Conservation (phyloP, 345 rosid genomes). For the Populus tremula region DNA sequence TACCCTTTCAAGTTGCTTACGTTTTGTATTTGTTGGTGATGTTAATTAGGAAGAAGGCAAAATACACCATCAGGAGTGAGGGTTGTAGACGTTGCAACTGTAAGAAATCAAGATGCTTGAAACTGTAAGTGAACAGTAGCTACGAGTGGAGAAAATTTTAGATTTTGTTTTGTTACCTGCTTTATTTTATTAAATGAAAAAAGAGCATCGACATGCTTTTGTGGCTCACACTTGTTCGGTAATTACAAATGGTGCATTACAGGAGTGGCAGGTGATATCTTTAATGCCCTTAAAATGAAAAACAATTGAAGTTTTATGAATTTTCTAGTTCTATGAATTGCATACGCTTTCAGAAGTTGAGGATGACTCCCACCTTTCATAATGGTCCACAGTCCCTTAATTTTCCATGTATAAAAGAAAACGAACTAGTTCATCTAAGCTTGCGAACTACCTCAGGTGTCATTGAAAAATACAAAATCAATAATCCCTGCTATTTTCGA, state of each 20-base stretch:
- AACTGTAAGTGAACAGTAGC: slow-evolving; percentile 40
- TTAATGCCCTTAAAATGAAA: neutral
- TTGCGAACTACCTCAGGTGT: neutral
- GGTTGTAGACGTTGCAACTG: slow-evolving; percentile 44
- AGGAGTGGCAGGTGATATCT: neutral
- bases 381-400: neutral
- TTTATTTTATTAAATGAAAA: neutral
- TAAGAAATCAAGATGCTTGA: slow-evolving; percentile 42
- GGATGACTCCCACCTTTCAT: neutral
- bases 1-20: neutral
- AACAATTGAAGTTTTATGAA: neutral
- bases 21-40: neutral
- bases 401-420: neutral
- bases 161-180: neutral
- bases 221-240: neutral
- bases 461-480: neutral
- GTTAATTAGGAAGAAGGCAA: slow-evolving; percentile 25
- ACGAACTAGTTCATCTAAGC: too few relatives aligned
- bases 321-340: neutral
- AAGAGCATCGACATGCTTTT: neutral
- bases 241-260: neutral
- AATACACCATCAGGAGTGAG: slow-evolving; percentile 10
- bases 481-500: neutral
- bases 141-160: neutral
- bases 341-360: neutral